Conservation (phyloP, 2,329 filamentous ascomycete species). For the Teratosphaeria viscida region DNA sequence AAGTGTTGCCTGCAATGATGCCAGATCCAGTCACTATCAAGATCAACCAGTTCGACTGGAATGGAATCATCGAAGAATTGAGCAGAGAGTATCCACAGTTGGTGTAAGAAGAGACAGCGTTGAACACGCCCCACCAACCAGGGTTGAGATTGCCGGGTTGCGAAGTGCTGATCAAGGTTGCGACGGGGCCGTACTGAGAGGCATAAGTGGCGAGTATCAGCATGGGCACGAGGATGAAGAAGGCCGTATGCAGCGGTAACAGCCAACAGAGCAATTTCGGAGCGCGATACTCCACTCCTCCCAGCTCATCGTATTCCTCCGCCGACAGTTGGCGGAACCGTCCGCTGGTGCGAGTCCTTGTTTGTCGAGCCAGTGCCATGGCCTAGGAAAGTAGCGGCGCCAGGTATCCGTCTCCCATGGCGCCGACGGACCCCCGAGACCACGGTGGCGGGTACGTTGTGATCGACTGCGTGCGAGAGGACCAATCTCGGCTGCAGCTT, state of each 20-base stretch:
- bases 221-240: background rate
- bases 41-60: constrained; percentile 25
- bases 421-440: background rate
- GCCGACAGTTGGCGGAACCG: background rate
- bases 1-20: constrained; percentile 44
- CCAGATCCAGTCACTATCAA: constrained; percentile 38
- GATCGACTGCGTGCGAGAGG: background rate
- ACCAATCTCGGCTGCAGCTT: background rate
- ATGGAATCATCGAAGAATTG: constrained; percentile 62
- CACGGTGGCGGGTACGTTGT: background rate
- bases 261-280: background rate
- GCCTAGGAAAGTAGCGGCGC: background rate
- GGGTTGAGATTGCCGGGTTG: constrained; percentile 27
- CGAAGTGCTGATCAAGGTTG: background rate
- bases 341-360: background rate
- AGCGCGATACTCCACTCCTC: background rate
- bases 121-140: constrained; percentile 86
- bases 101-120: constrained; percentile 61
- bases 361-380: background rate
- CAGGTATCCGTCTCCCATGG: background rate
- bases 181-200: background rate
- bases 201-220: background rate
- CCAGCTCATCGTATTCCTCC: background rate
- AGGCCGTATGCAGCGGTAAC: background rate
- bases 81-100: constrained; percentile 64